phyloP scores from a whole-genome alignment of 2,329 filamentous ascomycete genomes.

The Colletotrichum camelliae region DNA sequence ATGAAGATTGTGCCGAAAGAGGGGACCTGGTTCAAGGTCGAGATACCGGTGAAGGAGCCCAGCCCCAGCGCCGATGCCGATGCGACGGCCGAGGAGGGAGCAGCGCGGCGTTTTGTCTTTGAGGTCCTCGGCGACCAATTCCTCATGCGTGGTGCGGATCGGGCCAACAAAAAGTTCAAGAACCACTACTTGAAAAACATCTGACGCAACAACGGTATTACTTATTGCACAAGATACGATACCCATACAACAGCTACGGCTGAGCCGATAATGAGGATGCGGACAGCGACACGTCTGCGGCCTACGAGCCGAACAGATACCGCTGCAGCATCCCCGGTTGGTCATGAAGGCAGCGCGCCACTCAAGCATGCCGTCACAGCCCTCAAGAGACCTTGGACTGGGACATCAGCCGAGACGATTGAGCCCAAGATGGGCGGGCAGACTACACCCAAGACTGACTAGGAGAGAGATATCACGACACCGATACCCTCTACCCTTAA shows the following conservation, averaged over 20 bases:
- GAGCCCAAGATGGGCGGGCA: background rate
- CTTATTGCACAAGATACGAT: background rate
- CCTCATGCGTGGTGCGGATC: slow-evolving; percentile 79
- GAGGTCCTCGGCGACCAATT: slow-evolving; percentile 91
- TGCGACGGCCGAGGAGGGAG: background rate
- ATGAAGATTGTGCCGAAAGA: slow-evolving; percentile 89
- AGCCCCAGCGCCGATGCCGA: slow-evolving; percentile 14
- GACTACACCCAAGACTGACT: background rate
- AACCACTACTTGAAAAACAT: slow-evolving; percentile 78
- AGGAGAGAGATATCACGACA: background rate
- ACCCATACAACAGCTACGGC: background rate
- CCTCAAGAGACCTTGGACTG: accelerated
- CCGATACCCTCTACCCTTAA: background rate
- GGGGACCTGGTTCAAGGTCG: slow-evolving; percentile 82
- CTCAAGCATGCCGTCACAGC: background rate
- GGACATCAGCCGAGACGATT: background rate
- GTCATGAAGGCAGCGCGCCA: accelerated
- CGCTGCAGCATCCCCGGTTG: accelerated
- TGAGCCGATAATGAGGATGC: background rate
- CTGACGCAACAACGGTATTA: slow-evolving; percentile 47
- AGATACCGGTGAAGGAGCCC: slow-evolving; percentile 55
- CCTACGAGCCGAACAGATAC: background rate
- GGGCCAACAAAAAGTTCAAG: slow-evolving; percentile 92
- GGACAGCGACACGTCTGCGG: background rate
- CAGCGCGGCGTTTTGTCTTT: slow-evolving; percentile 66